phyloP scores from a whole-genome alignment of 2,329 filamentous ascomycete genomes.

The Basipetospora chlamydospora region DNA sequence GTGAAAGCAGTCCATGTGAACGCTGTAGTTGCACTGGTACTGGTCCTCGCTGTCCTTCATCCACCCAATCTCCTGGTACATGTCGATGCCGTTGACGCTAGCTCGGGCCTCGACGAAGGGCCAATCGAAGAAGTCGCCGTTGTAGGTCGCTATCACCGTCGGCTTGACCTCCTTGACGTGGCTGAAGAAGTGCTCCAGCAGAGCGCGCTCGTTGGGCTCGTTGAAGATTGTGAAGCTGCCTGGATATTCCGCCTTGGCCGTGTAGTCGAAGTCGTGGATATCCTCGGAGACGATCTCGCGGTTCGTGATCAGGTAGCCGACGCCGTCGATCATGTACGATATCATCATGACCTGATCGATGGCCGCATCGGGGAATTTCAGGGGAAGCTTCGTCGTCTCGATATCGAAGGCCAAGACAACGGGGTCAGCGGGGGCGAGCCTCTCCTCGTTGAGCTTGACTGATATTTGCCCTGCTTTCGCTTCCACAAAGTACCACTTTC shows the following conservation, averaged over 20 bases:
- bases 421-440: slow-evolving; percentile 80
- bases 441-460: slow-evolving; percentile 74
- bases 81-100: slow-evolving; percentile 89
- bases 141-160: slow-evolving; percentile 98
- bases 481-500: slow-evolving; percentile 94
- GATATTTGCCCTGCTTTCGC: slow-evolving; percentile 80
- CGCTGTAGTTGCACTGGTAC: slow-evolving; percentile 89
- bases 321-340: slow-evolving; percentile 99
- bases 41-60: slow-evolving; percentile 90
- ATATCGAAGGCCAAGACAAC: slow-evolving; percentile 99
- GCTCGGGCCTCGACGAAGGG: slow-evolving; percentile 91
- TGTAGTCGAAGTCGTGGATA: slow-evolving; percentile 96
- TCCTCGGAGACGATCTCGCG: slow-evolving; percentile 95
- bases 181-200: slow-evolving; percentile 84
- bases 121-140: slow-evolving; percentile 99
- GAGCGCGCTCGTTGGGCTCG: slow-evolving; percentile 77
- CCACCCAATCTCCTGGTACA: slow-evolving; percentile 98
- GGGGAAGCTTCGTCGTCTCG: slow-evolving; percentile 85
- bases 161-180: slow-evolving; percentile 91
- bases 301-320: slow-evolving; percentile 95
- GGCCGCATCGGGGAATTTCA: slow-evolving; percentile 91
- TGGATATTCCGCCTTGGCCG: slow-evolving; percentile 87
- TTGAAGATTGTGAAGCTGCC: slow-evolving; percentile 98
- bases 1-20: slow-evolving; percentile 97
- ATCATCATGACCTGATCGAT: slow-evolving; percentile 99